These are phyloP conservation scores for Yarrowia yakushimensis DNA, from an alignment of 805 yeast species.

Conservation along the genomic window DNA sequence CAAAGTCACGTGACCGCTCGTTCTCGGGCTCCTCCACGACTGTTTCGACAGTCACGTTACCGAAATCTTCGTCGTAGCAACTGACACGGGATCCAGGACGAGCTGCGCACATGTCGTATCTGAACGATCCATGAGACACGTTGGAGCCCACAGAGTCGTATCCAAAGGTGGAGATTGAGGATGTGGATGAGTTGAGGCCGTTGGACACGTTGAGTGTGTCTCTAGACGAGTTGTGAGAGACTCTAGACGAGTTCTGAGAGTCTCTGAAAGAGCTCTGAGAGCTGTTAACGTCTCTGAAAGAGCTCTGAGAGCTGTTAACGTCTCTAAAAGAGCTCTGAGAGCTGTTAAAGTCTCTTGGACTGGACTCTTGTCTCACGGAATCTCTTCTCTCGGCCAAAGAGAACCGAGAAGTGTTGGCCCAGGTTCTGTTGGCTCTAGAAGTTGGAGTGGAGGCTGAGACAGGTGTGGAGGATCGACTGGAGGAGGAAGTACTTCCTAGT, in stretches of 20 bases:
- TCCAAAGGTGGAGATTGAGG: constrained; percentile 9
- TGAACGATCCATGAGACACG: neutral
- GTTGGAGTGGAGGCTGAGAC: neutral
- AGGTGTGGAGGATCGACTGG: neutral
- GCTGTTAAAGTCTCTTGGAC: neutral
- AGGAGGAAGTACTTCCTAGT: neutral
- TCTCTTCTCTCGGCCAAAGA: neutral
- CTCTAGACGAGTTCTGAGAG: too few relatives aligned
- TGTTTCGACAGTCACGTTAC: neutral
- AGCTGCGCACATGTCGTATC: neutral
- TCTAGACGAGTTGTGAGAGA: neutral
- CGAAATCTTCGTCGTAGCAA: constrained; percentile 11
- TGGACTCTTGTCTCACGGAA: neutral
- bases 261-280: too few relatives aligned
- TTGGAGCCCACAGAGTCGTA: constrained; percentile 2
- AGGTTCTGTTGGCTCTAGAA: constrained; percentile 1
- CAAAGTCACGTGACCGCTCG: neutral
- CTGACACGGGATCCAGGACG: neutral
- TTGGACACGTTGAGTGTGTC: neutral
- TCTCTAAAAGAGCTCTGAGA: neutral
- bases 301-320: too few relatives aligned
- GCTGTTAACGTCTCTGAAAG: too few relatives aligned
- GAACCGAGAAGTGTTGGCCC: constrained; percentile 5
- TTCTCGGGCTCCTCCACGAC: neutral
- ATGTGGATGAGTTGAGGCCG: neutral